Percentiles rank a stretch among this genome's conserved stretches.
These are phyloP conservation scores for Trypanosoma cruzi DNA, from an alignment of 208 protist genomes.

Conservation along the genomic window DNA sequence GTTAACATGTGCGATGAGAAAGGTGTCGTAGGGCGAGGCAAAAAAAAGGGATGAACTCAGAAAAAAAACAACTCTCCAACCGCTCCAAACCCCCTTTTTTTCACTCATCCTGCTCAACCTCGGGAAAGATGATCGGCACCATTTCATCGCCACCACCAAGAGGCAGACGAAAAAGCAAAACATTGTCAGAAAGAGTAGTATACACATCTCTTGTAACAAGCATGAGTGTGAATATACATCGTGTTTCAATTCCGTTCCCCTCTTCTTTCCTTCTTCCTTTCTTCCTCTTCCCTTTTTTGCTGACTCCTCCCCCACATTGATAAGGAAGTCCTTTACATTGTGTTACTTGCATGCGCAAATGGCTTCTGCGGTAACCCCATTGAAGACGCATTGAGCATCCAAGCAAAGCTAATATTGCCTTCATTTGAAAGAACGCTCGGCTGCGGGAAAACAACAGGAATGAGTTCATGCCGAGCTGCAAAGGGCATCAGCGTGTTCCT, in stretches of 20 bases:
- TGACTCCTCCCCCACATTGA: neutral
- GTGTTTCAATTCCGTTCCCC: neutral
- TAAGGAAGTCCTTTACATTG: constrained; percentile 9
- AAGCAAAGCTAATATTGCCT: neutral
- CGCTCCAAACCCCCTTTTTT: no score
- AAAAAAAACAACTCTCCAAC: no score
- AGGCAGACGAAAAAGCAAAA: no score
- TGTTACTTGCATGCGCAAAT: neutral
- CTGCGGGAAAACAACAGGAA: constrained; percentile 51
- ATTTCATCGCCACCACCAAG: no score
- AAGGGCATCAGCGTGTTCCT: constrained; percentile 28
- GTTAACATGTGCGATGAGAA: no score
- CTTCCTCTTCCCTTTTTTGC: neutral
- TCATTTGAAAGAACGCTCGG: constrained; percentile 15
- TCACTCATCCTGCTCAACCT: no score
- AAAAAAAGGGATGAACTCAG: no score
- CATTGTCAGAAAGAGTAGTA: no score
- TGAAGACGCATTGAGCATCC: neutral
- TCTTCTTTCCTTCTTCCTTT: neutral
- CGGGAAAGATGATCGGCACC: no score
- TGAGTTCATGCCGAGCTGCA: constrained; percentile 42
- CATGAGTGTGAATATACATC: no score
- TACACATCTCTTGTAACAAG: no score
- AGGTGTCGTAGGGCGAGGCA: no score
- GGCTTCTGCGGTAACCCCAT: neutral